Base-by-base conservation (phyloP, 2,329 filamentous ascomycete genomes). In the Furcasterigmium sp. region DNA sequence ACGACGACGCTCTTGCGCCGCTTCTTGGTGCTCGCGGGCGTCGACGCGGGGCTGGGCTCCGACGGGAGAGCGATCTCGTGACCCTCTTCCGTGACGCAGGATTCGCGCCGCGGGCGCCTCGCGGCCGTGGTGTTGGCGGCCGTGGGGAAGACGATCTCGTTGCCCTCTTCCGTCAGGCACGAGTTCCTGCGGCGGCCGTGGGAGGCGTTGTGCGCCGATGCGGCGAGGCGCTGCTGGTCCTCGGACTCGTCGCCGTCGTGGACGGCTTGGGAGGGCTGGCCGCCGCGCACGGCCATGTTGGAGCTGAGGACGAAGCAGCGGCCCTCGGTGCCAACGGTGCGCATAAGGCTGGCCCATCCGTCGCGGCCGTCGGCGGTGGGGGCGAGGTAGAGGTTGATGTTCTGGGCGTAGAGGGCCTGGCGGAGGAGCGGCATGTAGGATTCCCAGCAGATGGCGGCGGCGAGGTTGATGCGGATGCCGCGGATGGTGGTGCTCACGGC, bases 401-500 rank as follows among this genome's bases (percentile, higher is more conserved):
- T 95, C 63, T 96, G 91, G 3, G 80, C 76, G 62, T 96, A 97
- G 29, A 96, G 72, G 14, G 81, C 76, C 59, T 95, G 86, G 15
- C 91, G 79, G 8, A 96, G 72, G 15, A 96, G 69, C 0, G 91
- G 91, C 90, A 95, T 96, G 67, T 91, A 95, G 62, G 87, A 95
- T 63, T 97, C 91, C 91, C 91, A 96, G 71, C 91, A 95, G 52
- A 97, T 94, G 4, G 90, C 91, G 3, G 86, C 82, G 0, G 85
- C 91, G 46, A 96, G 76, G 44, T 87, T 91, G 47, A 96, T 67
- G 50, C 80, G 82, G 3, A 90, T 78, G 39, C 88, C 89, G 47
- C 84, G 84, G 60, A 96, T 89, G 19, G 73, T 79, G 1, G 89
- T 90, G 20, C 80, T 84, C 1, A 95, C 80, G 4, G 90, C 91